phyloP scores from a whole-genome alignment of 2,329 filamentous ascomycete genomes.

The Sphaerostilbella broomeana region DNA sequence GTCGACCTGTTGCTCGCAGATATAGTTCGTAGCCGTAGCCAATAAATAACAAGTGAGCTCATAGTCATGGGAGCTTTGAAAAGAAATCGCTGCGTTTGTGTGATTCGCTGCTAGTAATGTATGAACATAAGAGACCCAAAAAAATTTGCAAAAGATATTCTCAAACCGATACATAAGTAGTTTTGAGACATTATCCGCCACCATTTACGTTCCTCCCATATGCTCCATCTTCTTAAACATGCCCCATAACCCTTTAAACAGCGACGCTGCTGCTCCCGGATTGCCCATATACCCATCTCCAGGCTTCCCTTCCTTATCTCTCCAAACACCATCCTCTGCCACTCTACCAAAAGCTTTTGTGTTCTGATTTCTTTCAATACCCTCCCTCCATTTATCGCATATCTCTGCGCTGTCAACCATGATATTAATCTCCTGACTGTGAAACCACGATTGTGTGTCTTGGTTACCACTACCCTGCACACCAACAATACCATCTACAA shows the following conservation, averaged over 20 bases:
- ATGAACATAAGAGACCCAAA: too few species aligned
- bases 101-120: too few species aligned
- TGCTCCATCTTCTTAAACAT: slow-evolving; percentile 16
- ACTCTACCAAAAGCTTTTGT: slow-evolving; percentile 42
- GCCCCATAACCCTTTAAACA: slow-evolving; percentile 15
- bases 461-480: slow-evolving; percentile 74
- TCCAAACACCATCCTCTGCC: slow-evolving; percentile 15
- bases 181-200: neutral
- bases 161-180: neutral
- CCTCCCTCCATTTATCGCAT: slow-evolving; percentile 57
- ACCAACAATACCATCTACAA: slow-evolving; percentile 61
- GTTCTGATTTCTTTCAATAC: slow-evolving; percentile 59
- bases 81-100: too few species aligned
- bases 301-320: slow-evolving; percentile 12
- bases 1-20: too few species aligned
- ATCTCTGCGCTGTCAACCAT: slow-evolving; percentile 61
- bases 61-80: too few species aligned
- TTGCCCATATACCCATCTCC: slow-evolving; percentile 16
- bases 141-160: too few species aligned
- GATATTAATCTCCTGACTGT: slow-evolving; percentile 71
- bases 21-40: too few species aligned
- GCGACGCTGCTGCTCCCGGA: slow-evolving; percentile 12
- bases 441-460: slow-evolving; percentile 74
- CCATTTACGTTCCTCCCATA: neutral
- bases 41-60: too few species aligned